Percentiles rank a stretch among this genome's conserved stretches.
Conservation (phyloP, 1,139 yeast species). For the Blastobotrys ciferrii region DNA sequence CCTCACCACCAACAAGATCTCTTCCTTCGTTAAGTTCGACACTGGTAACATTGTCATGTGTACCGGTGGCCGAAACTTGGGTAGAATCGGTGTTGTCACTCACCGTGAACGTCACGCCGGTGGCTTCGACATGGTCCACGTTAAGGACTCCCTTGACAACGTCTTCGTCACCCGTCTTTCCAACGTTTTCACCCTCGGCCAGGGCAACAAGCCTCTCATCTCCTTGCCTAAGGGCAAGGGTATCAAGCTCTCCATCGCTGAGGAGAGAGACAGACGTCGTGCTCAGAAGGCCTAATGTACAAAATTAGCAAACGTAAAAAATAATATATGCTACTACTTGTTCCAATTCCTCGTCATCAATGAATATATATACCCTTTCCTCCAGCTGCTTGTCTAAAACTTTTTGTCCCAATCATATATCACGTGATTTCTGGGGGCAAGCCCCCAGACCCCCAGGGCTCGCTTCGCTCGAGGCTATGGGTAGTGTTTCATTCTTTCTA, state of each 20-base stretch:
- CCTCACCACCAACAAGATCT: slow-evolving; percentile 91
- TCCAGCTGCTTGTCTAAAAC: too few relatives aligned
- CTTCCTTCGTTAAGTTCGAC: slow-evolving; percentile 90
- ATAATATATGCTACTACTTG: too few relatives aligned
- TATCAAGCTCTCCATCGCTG: slow-evolving; percentile 95
- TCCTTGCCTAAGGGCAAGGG: slow-evolving; percentile 99
- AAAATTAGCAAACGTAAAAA: slow-evolving; percentile 6
- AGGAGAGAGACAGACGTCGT: slow-evolving; percentile 95
- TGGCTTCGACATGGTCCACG: slow-evolving; percentile 98
- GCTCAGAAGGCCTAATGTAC: slow-evolving; percentile 37
- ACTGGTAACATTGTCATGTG: slow-evolving; percentile 95
- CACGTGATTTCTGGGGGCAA: too few relatives aligned
- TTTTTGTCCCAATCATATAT: too few relatives aligned
- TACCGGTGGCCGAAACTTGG: slow-evolving; percentile 99
- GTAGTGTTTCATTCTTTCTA: too few relatives aligned
- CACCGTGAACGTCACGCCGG: slow-evolving; percentile 99
- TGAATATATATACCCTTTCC: too few relatives aligned
- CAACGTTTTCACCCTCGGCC: slow-evolving; percentile 97
- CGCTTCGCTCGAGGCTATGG: too few relatives aligned
- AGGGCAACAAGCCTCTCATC: slow-evolving; percentile 95
- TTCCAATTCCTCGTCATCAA: too few relatives aligned
- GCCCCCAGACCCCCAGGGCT: too few relatives aligned
- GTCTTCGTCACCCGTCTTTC: slow-evolving; percentile 96
- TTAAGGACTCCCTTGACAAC: slow-evolving; percentile 96
- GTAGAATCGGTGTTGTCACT: slow-evolving; percentile 96